A percentile compares a stretch with the other conserved stretches of the same genome.
Conservation (phyloP, 257 asterid species). For the Eucommia ulmoides region DNA sequence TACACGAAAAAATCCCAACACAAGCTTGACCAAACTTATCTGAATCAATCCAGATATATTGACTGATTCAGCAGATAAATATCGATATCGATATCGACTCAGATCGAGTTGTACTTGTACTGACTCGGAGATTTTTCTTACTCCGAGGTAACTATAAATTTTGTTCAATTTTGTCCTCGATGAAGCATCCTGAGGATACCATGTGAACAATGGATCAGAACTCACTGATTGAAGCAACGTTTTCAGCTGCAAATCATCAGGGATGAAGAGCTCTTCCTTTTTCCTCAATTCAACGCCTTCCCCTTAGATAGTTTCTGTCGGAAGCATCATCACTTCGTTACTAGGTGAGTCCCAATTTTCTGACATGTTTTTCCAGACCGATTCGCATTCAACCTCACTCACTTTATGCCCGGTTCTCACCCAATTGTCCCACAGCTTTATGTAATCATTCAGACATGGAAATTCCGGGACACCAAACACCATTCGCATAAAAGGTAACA, state of each 20-base stretch:
- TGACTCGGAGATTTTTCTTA: background rate
- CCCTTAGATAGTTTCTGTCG: background rate
- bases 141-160: background rate
- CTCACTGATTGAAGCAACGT: background rate
- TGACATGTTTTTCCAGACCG: background rate
- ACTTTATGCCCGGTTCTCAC: background rate
- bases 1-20: background rate
- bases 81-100: too few relatives aligned
- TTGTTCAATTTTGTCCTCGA: background rate
- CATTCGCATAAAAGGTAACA: background rate
- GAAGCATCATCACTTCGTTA: background rate
- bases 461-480: background rate
- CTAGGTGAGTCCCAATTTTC: background rate
- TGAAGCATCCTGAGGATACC: background rate
- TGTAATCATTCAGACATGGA: background rate
- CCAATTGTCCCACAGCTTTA: background rate
- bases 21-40: background rate
- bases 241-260: background rate
- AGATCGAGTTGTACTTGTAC: background rate
- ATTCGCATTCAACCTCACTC: background rate
- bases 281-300: background rate
- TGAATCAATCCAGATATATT: background rate
- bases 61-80: background rate
- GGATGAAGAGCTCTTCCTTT: background rate
- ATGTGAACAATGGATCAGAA: background rate